A percentile compares a stretch with the other conserved stretches of the same genome.
Conservation (phyloP, 192 early-diverging fungal species). For the Ambispora gerdemannii region DNA sequence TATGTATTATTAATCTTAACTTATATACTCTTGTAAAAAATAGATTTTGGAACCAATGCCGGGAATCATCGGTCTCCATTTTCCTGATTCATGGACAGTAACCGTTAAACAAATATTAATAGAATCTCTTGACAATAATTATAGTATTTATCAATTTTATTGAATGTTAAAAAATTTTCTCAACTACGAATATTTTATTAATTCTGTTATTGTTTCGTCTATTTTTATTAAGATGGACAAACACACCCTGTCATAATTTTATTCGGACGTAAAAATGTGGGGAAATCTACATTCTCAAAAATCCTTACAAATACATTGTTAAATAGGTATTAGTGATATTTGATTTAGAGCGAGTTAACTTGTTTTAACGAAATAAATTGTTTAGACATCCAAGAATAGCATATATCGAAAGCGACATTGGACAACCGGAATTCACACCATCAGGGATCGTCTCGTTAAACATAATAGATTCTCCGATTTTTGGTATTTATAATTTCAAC, state of each 20-base stretch:
- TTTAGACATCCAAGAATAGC: conserved; percentile 66
- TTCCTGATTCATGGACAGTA: conserved; percentile 43
- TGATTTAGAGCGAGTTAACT: conserved; percentile 19
- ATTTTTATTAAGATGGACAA: conserved; percentile 26
- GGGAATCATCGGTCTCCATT: conserved; percentile 35
- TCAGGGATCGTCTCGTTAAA: conserved; percentile 78
- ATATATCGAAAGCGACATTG: conserved; percentile 89
- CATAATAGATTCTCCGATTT: conserved; percentile 61
- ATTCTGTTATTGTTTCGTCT: conserved; percentile 29
- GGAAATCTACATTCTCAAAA: conserved; percentile 88
- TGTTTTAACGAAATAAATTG: conserved; percentile 9
- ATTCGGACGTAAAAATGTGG: conserved; percentile 76
- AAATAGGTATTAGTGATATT: conserved; percentile 47
- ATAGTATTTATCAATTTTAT: too few relatives aligned
- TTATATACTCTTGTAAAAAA: conserved; percentile 8
- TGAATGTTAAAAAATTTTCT: too few relatives aligned
- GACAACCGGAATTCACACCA: conserved; percentile 87
- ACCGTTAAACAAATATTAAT: conserved; percentile 14
- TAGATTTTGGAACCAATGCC: conserved; percentile 31
- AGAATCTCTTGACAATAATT: conserved; percentile 1
- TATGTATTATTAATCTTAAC: conserved; percentile 21
- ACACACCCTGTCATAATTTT: conserved; percentile 57
- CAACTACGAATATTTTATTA: conserved; percentile 22
- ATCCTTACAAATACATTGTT: conserved; percentile 75
- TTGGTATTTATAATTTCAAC: conserved; percentile 34